Evolutionary conservation across 1,139 yeast species (phyloP), one percentile per base, ranked within the genome.

Genomic region (Maudiozyma humilis): DNA sequence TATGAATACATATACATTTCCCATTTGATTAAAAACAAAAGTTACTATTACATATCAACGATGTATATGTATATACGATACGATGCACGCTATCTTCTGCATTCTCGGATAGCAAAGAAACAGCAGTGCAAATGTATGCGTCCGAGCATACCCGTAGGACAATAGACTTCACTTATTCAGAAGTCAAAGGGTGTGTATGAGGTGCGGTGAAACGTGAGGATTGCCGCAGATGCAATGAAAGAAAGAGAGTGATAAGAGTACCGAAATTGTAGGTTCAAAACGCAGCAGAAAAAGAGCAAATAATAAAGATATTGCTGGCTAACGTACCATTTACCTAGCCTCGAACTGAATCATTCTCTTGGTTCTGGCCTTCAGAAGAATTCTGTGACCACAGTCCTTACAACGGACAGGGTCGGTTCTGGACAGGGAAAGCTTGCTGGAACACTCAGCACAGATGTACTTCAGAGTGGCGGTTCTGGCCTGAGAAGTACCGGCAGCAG

Each of bases 351-450:
- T 93, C 94, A 89, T 87, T 70, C 97, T 79, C 72, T 89, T 84
- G 40, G 97, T 89, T 72, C 98, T 82, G 53, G 96, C 95, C 72
- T 91, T 91, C 72, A 91, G 87, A 54, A 91, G 73, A 51, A 91
- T 97, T 69, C 98, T 82, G 69, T 91, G 98, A 49, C 98, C 98
- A 68, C 98, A 91, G 59, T 89, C 95, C 68, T 89, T 89, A 71
- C 98, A 91, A 71, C 98, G 85, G 53, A 91, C 95, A 43, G 97
- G 95, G 66, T 91, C 98, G 56, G 86, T 87, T 69, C 91, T 87
- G 47, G 89, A 82, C 57, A 91, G 76, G 5, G 95, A 79, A 56
- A 89, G 84, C 44, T 83, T 80, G 47, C 91, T 79, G 12, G 96
- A 95, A 68, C 98, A 91, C 70, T 88, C 94, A 39, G 97, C 96